These are phyloP conservation scores for Cucumis melo DNA, from an alignment of 306 rosid species.

Conservation along the genomic window DNA sequence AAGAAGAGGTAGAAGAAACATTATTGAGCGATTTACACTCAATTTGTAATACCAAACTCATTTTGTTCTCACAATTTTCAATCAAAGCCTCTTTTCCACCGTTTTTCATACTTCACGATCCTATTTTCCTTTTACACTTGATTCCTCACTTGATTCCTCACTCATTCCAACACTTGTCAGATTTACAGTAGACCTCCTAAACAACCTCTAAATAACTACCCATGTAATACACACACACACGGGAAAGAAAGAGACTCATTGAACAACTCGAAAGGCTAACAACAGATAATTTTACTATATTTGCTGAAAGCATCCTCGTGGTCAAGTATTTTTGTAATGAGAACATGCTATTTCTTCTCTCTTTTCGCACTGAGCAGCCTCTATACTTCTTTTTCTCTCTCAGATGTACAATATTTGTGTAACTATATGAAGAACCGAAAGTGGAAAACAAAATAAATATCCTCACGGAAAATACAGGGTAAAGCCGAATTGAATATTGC, in stretches of 20 bases:
- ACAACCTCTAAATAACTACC: not conserved
- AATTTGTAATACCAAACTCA: too few species aligned
- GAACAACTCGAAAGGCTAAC: not conserved
- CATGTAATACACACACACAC: not conserved
- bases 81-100: too few species aligned
- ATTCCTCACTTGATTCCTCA: too few species aligned
- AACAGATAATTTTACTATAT: constrained; percentile 6
- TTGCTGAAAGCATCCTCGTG: not conserved
- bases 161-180: too few species aligned
- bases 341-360: not conserved
- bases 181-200: too few species aligned
- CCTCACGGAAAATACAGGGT: constrained; percentile 19
- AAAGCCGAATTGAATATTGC: constrained; percentile 24
- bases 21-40: not conserved
- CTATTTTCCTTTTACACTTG: too few species aligned
- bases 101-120: too few species aligned
- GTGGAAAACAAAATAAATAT: constrained; percentile 12
- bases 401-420: constrained; percentile 29
- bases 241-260: not conserved
- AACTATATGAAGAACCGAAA: constrained; percentile 13
- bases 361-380: not conserved
- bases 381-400: constrained; percentile 6
- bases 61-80: too few species aligned
- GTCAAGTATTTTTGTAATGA: not conserved
- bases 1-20: not conserved